phyloP scores from a whole-genome alignment of 192 early-diverging fungal species.

The Thamnidium elegans region DNA sequence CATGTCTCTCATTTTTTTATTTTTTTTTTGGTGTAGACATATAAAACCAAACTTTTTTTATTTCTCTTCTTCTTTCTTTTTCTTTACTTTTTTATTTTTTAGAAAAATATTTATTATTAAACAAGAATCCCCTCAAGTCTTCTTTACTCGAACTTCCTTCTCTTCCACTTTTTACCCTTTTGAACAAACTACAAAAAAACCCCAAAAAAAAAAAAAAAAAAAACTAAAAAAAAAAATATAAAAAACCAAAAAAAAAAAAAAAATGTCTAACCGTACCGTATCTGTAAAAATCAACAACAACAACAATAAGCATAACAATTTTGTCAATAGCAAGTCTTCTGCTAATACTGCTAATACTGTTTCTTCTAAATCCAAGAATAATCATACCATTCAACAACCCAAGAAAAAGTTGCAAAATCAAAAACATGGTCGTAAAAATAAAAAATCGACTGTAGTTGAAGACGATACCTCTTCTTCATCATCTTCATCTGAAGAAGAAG shows the following conservation, averaged over 20 bases:
- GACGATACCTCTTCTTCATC: not conserved
- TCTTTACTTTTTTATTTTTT: too few species aligned
- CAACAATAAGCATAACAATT: not conserved
- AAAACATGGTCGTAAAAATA: too few species aligned
- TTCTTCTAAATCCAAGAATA: too few species aligned
- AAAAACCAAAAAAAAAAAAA: conserved; percentile 3
- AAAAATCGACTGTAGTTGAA: not conserved
- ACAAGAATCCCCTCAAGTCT: not conserved
- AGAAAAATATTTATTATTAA: not conserved
- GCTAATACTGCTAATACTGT: not conserved
- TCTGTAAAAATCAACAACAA: not conserved
- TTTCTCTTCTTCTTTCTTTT: too few species aligned
- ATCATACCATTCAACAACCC: too few species aligned
- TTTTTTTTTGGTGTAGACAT: too few species aligned
- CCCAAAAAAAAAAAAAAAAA: not conserved
- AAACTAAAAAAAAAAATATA: not conserved
- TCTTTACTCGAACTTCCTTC: not conserved
- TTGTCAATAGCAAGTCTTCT: not conserved
- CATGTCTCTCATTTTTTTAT: too few species aligned
- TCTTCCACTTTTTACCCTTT: not conserved
- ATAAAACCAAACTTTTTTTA: too few species aligned
- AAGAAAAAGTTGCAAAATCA: conserved; percentile 10
- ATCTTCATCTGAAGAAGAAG: conserved; percentile 4
- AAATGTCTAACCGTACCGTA: conserved; percentile 6
- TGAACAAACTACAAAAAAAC: conserved; percentile 8